Conservation (phyloP, 1,284 basidiomycete species). For the Sphagnurus paluster region DNA sequence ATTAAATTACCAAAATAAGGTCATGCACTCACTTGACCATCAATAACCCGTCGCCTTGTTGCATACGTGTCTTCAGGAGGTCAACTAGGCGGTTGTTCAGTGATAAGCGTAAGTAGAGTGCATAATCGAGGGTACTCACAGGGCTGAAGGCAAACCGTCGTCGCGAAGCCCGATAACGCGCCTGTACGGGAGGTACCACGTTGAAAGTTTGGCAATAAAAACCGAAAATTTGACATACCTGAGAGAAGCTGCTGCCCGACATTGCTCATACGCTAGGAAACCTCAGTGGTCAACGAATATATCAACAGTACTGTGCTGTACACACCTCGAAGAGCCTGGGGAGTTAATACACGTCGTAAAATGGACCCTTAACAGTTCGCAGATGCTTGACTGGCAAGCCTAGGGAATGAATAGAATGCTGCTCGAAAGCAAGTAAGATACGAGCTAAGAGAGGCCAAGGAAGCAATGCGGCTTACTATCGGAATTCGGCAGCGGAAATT, state of each 20-base stretch:
- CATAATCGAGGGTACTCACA: constrained; percentile 43
- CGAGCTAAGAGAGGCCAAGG: not conserved
- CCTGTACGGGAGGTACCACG: constrained; percentile 42
- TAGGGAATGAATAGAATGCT: not conserved
- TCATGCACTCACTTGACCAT: constrained; percentile 33
- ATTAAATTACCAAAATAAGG: not conserved
- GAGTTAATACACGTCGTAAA: not conserved
- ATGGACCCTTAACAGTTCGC: not conserved
- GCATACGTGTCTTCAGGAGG: constrained; percentile 84
- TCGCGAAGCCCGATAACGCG: constrained; percentile 73
- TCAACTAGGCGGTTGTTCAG: constrained; percentile 56
- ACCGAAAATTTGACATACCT: too few relatives aligned
- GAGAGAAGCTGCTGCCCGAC: constrained; percentile 73
- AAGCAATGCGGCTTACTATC: too few relatives aligned
- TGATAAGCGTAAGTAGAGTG: not conserved
- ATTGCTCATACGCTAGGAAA: constrained; percentile 53
- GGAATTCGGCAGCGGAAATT: too few relatives aligned
- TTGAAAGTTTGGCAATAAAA: too few relatives aligned
- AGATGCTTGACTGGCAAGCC: not conserved
- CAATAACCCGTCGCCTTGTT: constrained; percentile 63
- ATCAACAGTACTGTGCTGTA: not conserved
- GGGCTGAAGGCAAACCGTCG: constrained; percentile 76
- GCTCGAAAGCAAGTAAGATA: too few relatives aligned
- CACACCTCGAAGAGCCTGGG: constrained; percentile 1
- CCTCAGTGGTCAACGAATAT: not conserved